These are phyloP conservation scores for Lactifluus hygrophoroides DNA, from an alignment of 768 basidiomycete species.

Conservation along the genomic window DNA sequence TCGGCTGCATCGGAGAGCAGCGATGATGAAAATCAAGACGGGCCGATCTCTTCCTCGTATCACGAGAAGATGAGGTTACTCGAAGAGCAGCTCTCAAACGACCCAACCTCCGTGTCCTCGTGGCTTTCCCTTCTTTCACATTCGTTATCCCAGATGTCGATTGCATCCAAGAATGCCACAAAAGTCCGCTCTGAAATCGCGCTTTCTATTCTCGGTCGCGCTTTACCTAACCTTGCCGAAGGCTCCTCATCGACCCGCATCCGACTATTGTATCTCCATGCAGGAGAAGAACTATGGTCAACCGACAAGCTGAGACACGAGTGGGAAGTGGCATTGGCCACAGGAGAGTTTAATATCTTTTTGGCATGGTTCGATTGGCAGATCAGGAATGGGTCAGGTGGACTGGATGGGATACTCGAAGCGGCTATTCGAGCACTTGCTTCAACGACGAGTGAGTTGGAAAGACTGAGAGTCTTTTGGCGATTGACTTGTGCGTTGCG, in stretches of 20 bases:
- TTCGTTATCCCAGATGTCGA: conserved; percentile 53
- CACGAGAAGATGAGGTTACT: conserved; percentile 52
- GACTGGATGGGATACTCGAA: conserved; percentile 44
- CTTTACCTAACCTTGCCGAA: conserved; percentile 44
- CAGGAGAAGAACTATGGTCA: conserved; percentile 68
- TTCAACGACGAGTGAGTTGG: conserved; percentile 40
- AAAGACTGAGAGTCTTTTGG: conserved; percentile 61
- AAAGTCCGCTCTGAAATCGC: conserved; percentile 65
- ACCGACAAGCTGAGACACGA: conserved; percentile 45
- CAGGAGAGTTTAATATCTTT: conserved; percentile 52
- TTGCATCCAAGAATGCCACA: conserved; percentile 56
- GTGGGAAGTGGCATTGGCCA: conserved; percentile 58
- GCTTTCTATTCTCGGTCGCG: conserved; percentile 56
- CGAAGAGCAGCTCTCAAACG: conserved; percentile 41
- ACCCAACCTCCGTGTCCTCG: conserved; percentile 44
- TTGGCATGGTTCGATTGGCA: conserved; percentile 79
- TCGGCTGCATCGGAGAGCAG: conserved; percentile 8
- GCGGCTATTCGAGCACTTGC: conserved; percentile 42
- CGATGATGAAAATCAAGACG: conserved; percentile 6
- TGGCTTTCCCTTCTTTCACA: conserved; percentile 63
- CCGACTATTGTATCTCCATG: conserved; percentile 55
- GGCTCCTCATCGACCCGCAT: conserved; percentile 44
- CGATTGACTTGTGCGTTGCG: conserved; percentile 52
- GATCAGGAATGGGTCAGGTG: conserved; percentile 39
- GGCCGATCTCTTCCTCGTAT: conserved; percentile 29